Percentiles rank a stretch among this genome's conserved stretches.
phyloP scores from a whole-genome alignment of 1,284 basidiomycete species.

The Porogramme epimiltina region DNA sequence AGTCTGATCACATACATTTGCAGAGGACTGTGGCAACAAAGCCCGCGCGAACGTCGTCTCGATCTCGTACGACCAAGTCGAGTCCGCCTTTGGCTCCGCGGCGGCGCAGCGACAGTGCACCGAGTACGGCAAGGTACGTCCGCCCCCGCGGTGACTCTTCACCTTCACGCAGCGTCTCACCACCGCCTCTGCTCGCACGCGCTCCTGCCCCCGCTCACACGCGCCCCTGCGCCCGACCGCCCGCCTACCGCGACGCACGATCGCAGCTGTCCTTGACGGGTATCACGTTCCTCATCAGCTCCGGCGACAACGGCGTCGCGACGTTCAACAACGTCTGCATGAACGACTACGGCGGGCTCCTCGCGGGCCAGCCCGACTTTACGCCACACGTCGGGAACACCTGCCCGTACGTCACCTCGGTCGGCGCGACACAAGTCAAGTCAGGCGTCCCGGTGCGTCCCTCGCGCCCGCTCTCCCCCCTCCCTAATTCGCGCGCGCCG shows the following conservation, averaged over 20 bases:
- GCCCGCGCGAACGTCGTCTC: slow-evolving; percentile 52
- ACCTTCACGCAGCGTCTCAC: not conserved
- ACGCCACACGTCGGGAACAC: slow-evolving; percentile 12
- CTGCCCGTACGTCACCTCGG: slow-evolving; percentile 63
- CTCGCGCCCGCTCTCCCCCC: not conserved
- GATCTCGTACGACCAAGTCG: slow-evolving; percentile 51
- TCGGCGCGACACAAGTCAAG: slow-evolving; percentile 46
- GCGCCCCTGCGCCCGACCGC: slow-evolving; percentile 26
- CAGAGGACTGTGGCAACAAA: slow-evolving; percentile 30
- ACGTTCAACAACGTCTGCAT: slow-evolving; percentile 51
- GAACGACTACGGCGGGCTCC: slow-evolving; percentile 31
- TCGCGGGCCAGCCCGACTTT: slow-evolving; percentile 37
- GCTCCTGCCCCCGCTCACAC: no score
- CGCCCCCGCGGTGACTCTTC: no score
- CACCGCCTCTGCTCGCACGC: not conserved
- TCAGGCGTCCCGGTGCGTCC: slow-evolving; percentile 1
- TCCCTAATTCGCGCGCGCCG: no score
- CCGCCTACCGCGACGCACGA: not conserved
- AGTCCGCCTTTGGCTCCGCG: slow-evolving; percentile 43
- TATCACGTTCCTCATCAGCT: slow-evolving; percentile 61
- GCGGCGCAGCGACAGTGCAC: slow-evolving; percentile 50
- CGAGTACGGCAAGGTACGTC: slow-evolving; percentile 47
- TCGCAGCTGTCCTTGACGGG: slow-evolving; percentile 53
- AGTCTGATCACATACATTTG: no score
- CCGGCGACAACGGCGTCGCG: slow-evolving; percentile 65